These are phyloP conservation scores for Alternaria hordeiaustralica DNA, from an alignment of 2,329 filamentous ascomycete genomes.

Conservation along the genomic window DNA sequence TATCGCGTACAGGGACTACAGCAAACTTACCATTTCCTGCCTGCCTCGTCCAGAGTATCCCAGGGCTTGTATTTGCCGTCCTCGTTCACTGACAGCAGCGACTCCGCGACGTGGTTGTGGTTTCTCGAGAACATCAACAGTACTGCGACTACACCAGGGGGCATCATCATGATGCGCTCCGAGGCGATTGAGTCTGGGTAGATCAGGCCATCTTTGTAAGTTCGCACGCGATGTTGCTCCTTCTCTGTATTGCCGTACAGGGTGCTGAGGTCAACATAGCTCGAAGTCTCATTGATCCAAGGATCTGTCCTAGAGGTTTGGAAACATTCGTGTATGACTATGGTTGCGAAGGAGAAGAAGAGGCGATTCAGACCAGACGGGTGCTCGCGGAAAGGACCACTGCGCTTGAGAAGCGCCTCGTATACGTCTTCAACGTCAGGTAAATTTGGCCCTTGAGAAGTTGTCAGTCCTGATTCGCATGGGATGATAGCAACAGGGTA, in stretches of 20 bases:
- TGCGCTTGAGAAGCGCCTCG: constrained; percentile 69
- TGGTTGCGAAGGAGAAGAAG: constrained; percentile 74
- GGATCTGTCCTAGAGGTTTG: constrained; percentile 67
- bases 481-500: neutral
- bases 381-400: constrained; percentile 65
- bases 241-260: constrained; percentile 72
- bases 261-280: constrained; percentile 74
- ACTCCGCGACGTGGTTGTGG: constrained; percentile 82
- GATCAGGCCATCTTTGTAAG: constrained; percentile 69
- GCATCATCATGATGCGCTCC: constrained; percentile 68
- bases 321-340: constrained; percentile 68
- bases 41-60: constrained; percentile 62
- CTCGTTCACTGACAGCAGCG: constrained; percentile 83
- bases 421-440: constrained; percentile 70
- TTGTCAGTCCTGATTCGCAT: neutral
- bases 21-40: constrained; percentile 42
- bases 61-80: constrained; percentile 74
- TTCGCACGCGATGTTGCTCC: constrained; percentile 69
- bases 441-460: constrained; percentile 42
- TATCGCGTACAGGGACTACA: neutral
- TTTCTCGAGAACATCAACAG: constrained; percentile 73
- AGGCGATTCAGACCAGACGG: constrained; percentile 73
- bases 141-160: constrained; percentile 70
- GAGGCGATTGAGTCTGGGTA: constrained; percentile 74
- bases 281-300: constrained; percentile 70